Evolutionary conservation across 495 filamentous ascomycete genomes (phyloP), one percentile per base, ranked within the genome.

Genomic region (Polyplosphaeria fusca): DNA sequence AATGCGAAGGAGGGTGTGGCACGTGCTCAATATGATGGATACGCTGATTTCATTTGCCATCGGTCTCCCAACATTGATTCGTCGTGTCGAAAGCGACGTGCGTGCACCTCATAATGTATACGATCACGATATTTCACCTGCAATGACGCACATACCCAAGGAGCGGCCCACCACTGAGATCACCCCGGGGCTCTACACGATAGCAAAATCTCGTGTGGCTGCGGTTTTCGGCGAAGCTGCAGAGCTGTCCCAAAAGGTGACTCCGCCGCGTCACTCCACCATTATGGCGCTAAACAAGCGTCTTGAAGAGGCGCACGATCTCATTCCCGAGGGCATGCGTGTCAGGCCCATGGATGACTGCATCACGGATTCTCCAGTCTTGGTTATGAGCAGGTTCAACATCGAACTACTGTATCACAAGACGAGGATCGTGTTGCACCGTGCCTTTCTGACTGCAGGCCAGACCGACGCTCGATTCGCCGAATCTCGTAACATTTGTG

Each of bases 211-310:
- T 14, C 65, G 70, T 25, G 47, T 79, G 16, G 65, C 67, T 9
- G 57, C 64, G 0, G 60, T 76, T n/a, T 74, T 76, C 44, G 76
- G 70, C 9, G 66, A 74, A 40, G 71, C 76, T 19, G 67, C 71
- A 12, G 78, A 82, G 19, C 60, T 73, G 11, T 70, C 66, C 2
- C 70, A 72, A 12, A 67, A 68, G 3, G 65, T 73, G 5, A 57
- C 61, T 1, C 57, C 66, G 16, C 69, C 74, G 2, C 43, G 50
- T 0, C 68, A 73, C 45, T 67, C 69, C n/a, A 65, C 68, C 18
- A 70, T 75, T 5, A 65, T 75, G 55, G 53, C 65, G 2, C 60
- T 78, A 7, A 75, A 79, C 42, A 64, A 64, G 32, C 28, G 65
- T 0, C 53, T 71, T 3, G 55, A 70, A 28, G 70, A 73, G 40